phyloP scores from a whole-genome alignment of 1,284 basidiomycete species.

The Somion occarium region DNA sequence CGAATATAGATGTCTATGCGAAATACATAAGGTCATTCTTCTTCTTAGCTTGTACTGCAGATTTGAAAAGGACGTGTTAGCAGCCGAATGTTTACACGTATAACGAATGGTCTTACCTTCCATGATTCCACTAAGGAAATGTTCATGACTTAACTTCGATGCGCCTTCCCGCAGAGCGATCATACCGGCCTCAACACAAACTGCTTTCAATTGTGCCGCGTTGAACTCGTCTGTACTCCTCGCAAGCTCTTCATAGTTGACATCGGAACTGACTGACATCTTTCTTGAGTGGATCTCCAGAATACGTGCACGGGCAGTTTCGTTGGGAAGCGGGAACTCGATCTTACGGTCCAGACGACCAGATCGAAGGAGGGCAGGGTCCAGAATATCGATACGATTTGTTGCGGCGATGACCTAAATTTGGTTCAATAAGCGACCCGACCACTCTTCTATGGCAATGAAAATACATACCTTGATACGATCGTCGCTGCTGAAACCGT shows the following conservation, averaged over 20 bases:
- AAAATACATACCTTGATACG: constrained; percentile 79
- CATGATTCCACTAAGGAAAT: constrained; percentile 90
- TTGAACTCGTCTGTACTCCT: constrained; percentile 78
- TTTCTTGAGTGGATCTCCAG: constrained; percentile 87
- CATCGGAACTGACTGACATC: constrained; percentile 77
- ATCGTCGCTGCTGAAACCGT: constrained; percentile 83
- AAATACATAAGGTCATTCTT: constrained; percentile 93
- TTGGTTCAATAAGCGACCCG: not conserved
- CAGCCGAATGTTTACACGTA: constrained; percentile 1
- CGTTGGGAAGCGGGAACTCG: constrained; percentile 77
- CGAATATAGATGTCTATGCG: constrained; percentile 45
- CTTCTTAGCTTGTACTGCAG: constrained; percentile 91
- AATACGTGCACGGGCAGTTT: constrained; percentile 69
- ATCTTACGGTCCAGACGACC: constrained; percentile 79
- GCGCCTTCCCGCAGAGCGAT: constrained; percentile 94
- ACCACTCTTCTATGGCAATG: not conserved
- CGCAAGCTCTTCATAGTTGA: constrained; percentile 77
- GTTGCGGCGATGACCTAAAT: constrained; percentile 94
- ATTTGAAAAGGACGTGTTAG: constrained; percentile 15
- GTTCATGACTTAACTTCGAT: constrained; percentile 85
- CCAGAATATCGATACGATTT: constrained; percentile 97
- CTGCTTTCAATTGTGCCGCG: constrained; percentile 78
- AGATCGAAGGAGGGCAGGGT: constrained; percentile 72
- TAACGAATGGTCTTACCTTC: constrained; percentile 55
- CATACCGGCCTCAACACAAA: constrained; percentile 98